Percentiles rank a stretch among this genome's conserved stretches.
Evolutionary conservation across 2,329 filamentous ascomycete species (phyloP).

Genomic region (Pestalotiopsis sp.): DNA sequence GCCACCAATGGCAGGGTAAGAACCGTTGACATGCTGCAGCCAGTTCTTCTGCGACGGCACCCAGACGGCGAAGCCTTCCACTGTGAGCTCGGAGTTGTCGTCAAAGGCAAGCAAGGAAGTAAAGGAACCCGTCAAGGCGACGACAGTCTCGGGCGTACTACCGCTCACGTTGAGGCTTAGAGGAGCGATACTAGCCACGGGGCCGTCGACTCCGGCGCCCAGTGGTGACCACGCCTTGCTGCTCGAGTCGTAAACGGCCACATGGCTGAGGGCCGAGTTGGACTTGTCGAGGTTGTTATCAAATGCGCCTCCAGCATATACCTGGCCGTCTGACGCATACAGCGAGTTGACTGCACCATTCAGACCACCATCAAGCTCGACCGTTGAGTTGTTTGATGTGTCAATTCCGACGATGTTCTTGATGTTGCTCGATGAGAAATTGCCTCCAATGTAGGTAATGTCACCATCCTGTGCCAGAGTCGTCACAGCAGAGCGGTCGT

Average conservation of each 20-base stretch:
- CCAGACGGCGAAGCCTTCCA: slow-evolving; percentile 86
- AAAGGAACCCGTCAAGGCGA: slow-evolving; percentile 84
- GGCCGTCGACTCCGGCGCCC: slow-evolving; percentile 83
- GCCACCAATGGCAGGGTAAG: slow-evolving; percentile 71
- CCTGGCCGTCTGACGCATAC: slow-evolving; percentile 63
- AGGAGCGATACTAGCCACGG: slow-evolving; percentile 74
- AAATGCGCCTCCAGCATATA: slow-evolving; percentile 88
- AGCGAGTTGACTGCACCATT: slow-evolving; percentile 79
- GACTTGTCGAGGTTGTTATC: slow-evolving; percentile 68
- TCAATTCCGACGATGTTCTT: slow-evolving; percentile 79
- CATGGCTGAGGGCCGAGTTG: slow-evolving; percentile 68
- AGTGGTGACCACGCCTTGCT: slow-evolving; percentile 76
- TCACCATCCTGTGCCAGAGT: slow-evolving; percentile 68
- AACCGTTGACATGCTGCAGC: slow-evolving; percentile 76
- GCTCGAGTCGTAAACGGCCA: slow-evolving; percentile 75
- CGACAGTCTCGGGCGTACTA: slow-evolving; percentile 69
- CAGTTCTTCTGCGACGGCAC: slow-evolving; percentile 84
- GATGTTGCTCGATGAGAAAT: slow-evolving; percentile 71
- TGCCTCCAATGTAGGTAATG: slow-evolving; percentile 78
- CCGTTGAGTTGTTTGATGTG: slow-evolving; percentile 61
- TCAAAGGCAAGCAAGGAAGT: slow-evolving; percentile 70
- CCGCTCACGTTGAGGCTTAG: slow-evolving; percentile 78
- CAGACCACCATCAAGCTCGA: slow-evolving; percentile 72
- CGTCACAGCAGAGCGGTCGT: slow-evolving; percentile 68
- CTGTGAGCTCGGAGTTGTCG: slow-evolving; percentile 61